Evolutionary conservation across 169 alveolate genomes (phyloP).

Genomic region (Cryptosporidium felis): DNA sequence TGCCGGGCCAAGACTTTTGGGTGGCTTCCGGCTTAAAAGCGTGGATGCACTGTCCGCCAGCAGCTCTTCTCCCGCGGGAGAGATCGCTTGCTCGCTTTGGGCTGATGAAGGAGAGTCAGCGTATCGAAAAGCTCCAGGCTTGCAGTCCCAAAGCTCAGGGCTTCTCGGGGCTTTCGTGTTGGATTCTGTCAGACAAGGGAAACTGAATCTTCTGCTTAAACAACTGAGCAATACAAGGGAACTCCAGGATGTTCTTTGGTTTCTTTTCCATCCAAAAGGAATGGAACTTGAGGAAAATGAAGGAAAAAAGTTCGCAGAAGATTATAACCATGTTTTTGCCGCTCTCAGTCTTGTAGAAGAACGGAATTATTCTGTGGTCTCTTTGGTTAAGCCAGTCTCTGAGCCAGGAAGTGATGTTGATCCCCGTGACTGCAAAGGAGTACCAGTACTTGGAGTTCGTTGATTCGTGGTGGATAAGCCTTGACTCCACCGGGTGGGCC

Average conservation of each 20-base stretch:
- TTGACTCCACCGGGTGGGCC: constrained; percentile 73
- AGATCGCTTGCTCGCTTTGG: too few species aligned
- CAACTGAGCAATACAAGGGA: constrained; percentile 71
- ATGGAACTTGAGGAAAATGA: constrained; percentile 70
- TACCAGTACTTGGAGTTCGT: constrained; percentile 75
- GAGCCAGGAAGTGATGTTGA: constrained; percentile 76
- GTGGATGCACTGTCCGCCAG: too few species aligned
- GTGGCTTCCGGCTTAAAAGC: too few species aligned
- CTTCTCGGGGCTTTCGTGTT: background rate
- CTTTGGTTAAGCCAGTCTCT: constrained; percentile 74
- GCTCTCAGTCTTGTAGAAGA: constrained; percentile 27
- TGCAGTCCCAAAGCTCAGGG: too few species aligned
- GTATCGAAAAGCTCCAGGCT: too few species aligned
- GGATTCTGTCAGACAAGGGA: constrained; percentile 62
- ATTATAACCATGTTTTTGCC: constrained; percentile 48
- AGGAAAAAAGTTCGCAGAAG: constrained; percentile 55
- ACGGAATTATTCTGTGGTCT: constrained; percentile 35
- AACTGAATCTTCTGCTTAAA: constrained; percentile 31
- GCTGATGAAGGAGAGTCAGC: too few species aligned
- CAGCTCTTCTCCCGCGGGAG: too few species aligned
- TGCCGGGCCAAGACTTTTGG: too few species aligned
- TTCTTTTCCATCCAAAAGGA: constrained; percentile 67
- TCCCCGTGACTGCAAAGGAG: constrained; percentile 78
- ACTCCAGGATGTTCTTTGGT: constrained; percentile 73
- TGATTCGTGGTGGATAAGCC: constrained; percentile 73